Percentiles rank a stretch among this genome's conserved stretches.
Evolutionary conservation across 495 filamentous ascomycete species (phyloP).

Genomic region (Cercophora sp.): DNA sequence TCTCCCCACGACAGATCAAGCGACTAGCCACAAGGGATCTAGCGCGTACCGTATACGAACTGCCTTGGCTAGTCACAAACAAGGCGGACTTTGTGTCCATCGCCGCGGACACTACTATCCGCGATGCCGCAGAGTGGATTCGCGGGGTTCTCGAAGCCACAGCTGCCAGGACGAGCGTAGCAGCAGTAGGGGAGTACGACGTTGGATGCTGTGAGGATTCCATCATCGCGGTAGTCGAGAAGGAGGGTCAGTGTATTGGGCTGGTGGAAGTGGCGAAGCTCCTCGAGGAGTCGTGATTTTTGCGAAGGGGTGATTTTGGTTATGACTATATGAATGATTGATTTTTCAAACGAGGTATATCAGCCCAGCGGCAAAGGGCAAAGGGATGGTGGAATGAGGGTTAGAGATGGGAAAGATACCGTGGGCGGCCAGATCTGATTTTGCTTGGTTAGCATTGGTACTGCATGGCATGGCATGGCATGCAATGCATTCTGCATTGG

Average conservation of each 20-base stretch:
- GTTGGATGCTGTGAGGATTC: slow-evolving; percentile 33
- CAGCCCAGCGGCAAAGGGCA: too few relatives aligned
- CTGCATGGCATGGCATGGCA: too few relatives aligned
- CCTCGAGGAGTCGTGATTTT: slow-evolving; percentile 16
- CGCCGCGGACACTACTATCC: slow-evolving; percentile 35
- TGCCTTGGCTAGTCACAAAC: slow-evolving; percentile 34
- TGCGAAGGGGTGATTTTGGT: too few relatives aligned
- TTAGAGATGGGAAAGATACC: too few relatives aligned
- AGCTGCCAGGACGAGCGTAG: background rate
- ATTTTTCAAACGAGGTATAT: too few relatives aligned
- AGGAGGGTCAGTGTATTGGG: slow-evolving; percentile 38
- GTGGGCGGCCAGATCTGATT: too few relatives aligned
- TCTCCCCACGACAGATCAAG: slow-evolving; percentile 39
- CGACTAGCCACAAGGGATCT: slow-evolving; percentile 33
- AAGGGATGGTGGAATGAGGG: too few relatives aligned
- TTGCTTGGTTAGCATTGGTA: too few relatives aligned
- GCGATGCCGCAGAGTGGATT: slow-evolving; percentile 41
- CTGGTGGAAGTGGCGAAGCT: slow-evolving; percentile 41
- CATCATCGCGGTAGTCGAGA: slow-evolving; percentile 41
- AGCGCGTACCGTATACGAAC: slow-evolving; percentile 16
- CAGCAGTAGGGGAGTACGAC: background rate
- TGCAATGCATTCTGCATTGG: too few relatives aligned
- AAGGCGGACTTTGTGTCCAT: slow-evolving; percentile 44
- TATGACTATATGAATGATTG: too few relatives aligned
- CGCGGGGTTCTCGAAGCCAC: slow-evolving; percentile 17